These are phyloP conservation scores for Solanum tarijense DNA, from an alignment of 257 asterid genomes.

Conservation along the genomic window DNA sequence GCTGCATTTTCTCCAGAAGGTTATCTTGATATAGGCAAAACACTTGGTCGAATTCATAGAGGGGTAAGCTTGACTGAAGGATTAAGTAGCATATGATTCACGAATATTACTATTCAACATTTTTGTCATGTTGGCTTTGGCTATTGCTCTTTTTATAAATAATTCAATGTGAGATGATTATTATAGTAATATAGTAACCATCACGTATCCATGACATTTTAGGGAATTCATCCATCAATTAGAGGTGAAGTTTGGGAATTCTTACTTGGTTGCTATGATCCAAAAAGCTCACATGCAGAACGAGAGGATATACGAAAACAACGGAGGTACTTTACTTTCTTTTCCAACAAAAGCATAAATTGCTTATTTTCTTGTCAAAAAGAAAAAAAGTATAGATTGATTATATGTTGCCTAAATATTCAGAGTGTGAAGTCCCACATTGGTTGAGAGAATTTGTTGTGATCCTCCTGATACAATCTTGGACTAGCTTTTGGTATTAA, in stretches of 20 bases:
- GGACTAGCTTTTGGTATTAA: not conserved
- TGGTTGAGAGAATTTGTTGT: not conserved
- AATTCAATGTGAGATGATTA: not conserved
- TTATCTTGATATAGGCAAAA: constrained; percentile 68
- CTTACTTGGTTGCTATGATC: constrained; percentile 85
- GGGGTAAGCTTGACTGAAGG: constrained; percentile 46
- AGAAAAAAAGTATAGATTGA: not conserved
- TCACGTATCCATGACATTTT: not conserved
- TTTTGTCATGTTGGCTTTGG: not conserved
- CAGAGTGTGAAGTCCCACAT: not conserved
- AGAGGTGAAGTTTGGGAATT: constrained; percentile 99
- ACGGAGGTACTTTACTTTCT: constrained; percentile 46
- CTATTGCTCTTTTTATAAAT: not conserved
- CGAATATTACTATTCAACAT: not conserved
- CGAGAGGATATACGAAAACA: constrained; percentile 62
- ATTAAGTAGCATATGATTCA: not conserved
- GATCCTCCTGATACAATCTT: not conserved
- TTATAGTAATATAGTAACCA: not conserved
- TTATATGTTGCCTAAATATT: not conserved
- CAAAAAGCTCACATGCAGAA: constrained; percentile 74
- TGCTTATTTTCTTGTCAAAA: not conserved
- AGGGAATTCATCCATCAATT: constrained; percentile 97
- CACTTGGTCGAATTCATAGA: constrained; percentile 69
- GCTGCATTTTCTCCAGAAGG: constrained; percentile 83
- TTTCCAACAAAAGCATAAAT: not conserved